These are phyloP conservation scores for Lepidium didymum DNA, from an alignment of 345 rosid species.

Conservation along the genomic window DNA sequence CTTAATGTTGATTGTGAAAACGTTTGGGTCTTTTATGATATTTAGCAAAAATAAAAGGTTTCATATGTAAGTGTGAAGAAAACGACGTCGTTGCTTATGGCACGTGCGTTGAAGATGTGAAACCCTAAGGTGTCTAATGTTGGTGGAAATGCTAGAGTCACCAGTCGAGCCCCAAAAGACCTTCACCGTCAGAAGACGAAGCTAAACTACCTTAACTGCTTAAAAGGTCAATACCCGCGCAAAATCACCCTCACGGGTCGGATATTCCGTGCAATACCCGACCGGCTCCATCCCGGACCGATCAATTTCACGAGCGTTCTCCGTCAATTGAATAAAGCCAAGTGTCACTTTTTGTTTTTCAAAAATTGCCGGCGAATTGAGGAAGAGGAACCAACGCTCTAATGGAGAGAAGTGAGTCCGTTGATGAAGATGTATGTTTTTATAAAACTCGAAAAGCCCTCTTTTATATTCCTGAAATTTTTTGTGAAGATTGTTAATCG, in stretches of 20 bases:
- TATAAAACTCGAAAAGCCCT: background rate
- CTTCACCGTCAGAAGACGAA: conserved; percentile 29
- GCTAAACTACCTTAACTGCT: conserved; percentile 20
- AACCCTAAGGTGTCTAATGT: conserved; percentile 23
- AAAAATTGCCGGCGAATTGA: background rate
- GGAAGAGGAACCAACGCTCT: background rate
- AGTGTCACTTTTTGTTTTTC: background rate
- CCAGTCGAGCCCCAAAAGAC: conserved; percentile 34
- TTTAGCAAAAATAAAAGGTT: background rate
- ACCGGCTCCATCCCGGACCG: conserved; percentile 16
- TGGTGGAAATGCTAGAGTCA: conserved; percentile 34
- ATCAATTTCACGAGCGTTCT: background rate
- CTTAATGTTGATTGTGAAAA: background rate
- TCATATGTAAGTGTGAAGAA: background rate
- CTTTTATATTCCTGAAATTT: background rate
- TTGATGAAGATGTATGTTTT: conserved; percentile 24
- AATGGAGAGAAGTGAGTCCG: conserved; percentile 27
- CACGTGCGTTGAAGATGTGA: conserved; percentile 19
- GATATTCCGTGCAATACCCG: conserved; percentile 14
- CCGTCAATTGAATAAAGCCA: conserved; percentile 1
- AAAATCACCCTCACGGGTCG: conserved; percentile 17
- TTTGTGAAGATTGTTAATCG: background rate
- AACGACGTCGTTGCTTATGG: background rate
- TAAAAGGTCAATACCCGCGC: conserved; percentile 26
- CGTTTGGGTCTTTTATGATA: background rate